Evolutionary conservation across 2,329 filamentous ascomycete genomes (phyloP), one percentile per base, ranked within the genome.

Genomic region (Neofusicoccum sp.): DNA sequence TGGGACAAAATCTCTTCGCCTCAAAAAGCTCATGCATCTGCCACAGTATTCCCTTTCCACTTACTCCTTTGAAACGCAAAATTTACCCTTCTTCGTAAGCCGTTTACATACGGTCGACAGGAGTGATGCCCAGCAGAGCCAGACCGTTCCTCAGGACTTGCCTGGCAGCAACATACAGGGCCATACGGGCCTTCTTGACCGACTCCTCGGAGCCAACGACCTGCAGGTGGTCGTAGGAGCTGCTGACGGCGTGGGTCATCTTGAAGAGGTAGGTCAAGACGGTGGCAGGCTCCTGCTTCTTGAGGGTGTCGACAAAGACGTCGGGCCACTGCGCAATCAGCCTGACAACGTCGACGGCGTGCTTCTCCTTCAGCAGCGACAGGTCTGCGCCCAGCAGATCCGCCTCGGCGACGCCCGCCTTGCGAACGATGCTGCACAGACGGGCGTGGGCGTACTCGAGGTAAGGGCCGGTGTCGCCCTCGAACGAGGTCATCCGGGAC

Each of bases 261-360:
- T 90, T 91, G 82, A 93, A 95, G 45, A 95, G 80, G 73, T 93
- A 91, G 4, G 83, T 85, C 38, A 89, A 75, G 41, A 89, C 79
- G 0, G 86, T 89, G 1, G 85, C 84, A 0, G 88, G 87, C 73
- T 96, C 92, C 24, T 92, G 83, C 0, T 90, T 96, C 80, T 90
- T 90, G 68, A 95, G 80, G 0, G 91, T 93, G 75, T 93, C 93
- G 70, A 88, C 81, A 62, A 96, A 86, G 4, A 91, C 89, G 68
- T 96, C 91, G 2, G 92, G 92, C 84, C 90, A 96, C 71, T 92
- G 89, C 7, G 88, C 83, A n/a, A 96, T 82, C 47, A 89, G 82
- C 33, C 92, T 86, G 65, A 91, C 82, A 40, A 93, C 81, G 68
- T 92, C 87, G 49, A 86, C 75, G 24, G 89, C 90, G 70, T 92